Conservation (phyloP, 2,329 filamentous ascomycete species). For the Didymella exigua region DNA sequence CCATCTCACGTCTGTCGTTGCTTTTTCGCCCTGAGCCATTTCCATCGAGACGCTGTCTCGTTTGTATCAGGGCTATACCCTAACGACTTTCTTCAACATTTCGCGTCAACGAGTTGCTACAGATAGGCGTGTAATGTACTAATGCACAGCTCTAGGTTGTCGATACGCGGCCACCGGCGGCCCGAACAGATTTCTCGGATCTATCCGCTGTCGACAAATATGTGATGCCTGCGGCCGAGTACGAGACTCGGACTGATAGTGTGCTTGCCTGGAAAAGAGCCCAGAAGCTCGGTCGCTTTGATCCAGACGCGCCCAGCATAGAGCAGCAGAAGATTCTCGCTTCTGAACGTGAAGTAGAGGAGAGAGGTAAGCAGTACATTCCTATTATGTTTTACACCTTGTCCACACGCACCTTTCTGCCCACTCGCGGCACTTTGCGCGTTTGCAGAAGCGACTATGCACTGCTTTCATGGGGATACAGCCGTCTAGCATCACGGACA, state of each 20-base stretch:
- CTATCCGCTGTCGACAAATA: constrained; percentile 85
- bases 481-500: not conserved
- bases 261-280: constrained; percentile 94
- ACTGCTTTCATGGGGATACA: constrained; percentile 13
- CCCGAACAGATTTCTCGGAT: constrained; percentile 81
- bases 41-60: not conserved
- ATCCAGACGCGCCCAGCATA: constrained; percentile 77
- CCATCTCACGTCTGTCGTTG: not conserved
- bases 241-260: constrained; percentile 83
- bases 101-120: constrained; percentile 19
- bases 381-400: constrained; percentile 6
- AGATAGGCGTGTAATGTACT: constrained; percentile 27
- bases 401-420: not conserved
- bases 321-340: constrained; percentile 74
- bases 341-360: constrained; percentile 70
- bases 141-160: constrained; percentile 63
- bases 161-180: constrained; percentile 77
- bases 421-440: not conserved
- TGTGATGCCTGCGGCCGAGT: constrained; percentile 82
- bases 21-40: not conserved
- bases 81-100: constrained; percentile 12
- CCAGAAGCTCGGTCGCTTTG: constrained; percentile 95
- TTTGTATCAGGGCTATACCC: not conserved
- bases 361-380: constrained; percentile 61
- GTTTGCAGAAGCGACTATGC: not conserved